phyloP scores from a whole-genome alignment of 2,329 filamentous ascomycete genomes.

The Pseudogymnoascus sp. region DNA sequence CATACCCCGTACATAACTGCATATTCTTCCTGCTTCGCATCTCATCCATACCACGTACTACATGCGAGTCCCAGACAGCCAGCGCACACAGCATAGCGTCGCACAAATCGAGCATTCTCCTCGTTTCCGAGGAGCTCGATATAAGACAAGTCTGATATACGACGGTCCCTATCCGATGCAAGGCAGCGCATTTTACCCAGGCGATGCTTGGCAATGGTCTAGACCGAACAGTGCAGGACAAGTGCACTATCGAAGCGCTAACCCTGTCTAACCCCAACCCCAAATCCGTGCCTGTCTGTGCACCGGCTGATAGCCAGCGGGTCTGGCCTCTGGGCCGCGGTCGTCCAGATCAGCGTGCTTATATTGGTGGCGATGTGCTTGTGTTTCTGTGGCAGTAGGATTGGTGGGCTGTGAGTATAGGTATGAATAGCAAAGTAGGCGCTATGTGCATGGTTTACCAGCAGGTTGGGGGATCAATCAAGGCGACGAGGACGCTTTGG shows the following conservation, averaged over 20 bases:
- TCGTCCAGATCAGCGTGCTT: background rate
- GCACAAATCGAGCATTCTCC: background rate
- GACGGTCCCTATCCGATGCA: background rate
- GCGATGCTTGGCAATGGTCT: background rate
- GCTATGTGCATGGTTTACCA: background rate
- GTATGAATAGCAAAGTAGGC: background rate
- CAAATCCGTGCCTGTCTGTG: background rate
- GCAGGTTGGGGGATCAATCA: background rate
- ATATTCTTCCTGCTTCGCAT: background rate
- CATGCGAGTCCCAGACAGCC: background rate
- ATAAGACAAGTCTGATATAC: background rate
- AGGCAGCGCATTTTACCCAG: background rate
- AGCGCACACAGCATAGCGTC: conserved; percentile 2
- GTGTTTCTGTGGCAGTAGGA: background rate
- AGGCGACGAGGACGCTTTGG: background rate
- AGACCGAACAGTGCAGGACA: background rate
- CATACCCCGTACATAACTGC: conserved; percentile 5
- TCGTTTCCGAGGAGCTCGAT: background rate
- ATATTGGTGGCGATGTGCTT: background rate
- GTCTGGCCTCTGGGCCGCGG: background rate
- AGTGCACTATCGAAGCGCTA: background rate
- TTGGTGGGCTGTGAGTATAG: background rate
- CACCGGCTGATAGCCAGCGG: background rate
- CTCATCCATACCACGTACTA: background rate
- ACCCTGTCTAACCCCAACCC: background rate